Conservation (phyloP, 306 rosid species). For the Carpinus fangiana region DNA sequence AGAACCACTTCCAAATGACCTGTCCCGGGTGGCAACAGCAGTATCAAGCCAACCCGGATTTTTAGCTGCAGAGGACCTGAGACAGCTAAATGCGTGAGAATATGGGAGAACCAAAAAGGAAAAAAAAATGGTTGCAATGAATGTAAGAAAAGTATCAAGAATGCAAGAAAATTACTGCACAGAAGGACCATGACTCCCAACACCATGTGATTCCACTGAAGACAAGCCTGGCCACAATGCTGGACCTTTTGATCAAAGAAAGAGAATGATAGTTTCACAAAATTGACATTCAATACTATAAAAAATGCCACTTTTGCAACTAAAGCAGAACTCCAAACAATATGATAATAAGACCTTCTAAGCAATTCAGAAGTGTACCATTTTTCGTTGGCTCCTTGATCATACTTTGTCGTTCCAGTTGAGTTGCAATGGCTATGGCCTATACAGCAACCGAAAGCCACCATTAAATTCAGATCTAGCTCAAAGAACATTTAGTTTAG, state of each 20-base stretch:
- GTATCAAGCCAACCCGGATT: conserved; percentile 34
- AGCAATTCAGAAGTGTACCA: conserved; percentile 38
- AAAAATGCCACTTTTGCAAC: not conserved
- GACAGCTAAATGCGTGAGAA: conserved; percentile 13
- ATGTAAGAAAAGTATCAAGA: not conserved
- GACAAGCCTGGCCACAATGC: conserved; percentile 47
- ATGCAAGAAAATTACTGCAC: conserved; percentile 20
- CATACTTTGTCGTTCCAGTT: conserved; percentile 28
- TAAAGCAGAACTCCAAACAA: not conserved
- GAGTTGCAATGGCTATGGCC: conserved; percentile 30
- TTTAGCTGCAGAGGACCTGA: conserved; percentile 37
- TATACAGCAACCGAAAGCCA: conserved; percentile 30
- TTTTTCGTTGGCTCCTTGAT: conserved; percentile 38
- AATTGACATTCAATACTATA: not conserved
- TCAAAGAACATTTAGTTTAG: not conserved
- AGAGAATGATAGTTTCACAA: not conserved
- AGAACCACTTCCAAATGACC: conserved; percentile 25
- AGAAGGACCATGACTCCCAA: conserved; percentile 19
- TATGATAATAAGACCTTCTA: not conserved
- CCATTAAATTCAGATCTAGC: conserved; percentile 14
- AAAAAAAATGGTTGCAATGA: not conserved
- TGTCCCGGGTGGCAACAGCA: conserved; percentile 9
- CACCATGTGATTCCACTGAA: conserved; percentile 16
- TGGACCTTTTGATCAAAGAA: conserved; percentile 30
- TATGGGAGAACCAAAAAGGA: not conserved